Evolutionary conservation across 306 rosid genomes (phyloP).

Genomic region (Sechiopsis laciniata): DNA sequence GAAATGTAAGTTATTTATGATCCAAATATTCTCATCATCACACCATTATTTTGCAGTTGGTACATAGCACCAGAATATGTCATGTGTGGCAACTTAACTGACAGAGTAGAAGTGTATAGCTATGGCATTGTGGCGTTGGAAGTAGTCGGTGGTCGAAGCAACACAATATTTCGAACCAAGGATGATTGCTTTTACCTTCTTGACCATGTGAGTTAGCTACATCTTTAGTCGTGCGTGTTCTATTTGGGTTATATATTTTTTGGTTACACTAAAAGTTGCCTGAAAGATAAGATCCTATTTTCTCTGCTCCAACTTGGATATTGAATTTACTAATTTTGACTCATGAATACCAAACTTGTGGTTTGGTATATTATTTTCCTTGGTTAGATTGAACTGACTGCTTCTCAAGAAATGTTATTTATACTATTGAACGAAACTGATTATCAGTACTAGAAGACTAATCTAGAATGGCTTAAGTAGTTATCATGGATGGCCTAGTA

Average conservation of each 20-base stretch:
- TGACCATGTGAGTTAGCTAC: slow-evolving; percentile 41
- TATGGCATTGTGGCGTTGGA: slow-evolving; percentile 51
- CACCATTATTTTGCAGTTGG: slow-evolving; percentile 27
- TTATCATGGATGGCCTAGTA: no score
- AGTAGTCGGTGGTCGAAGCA: slow-evolving; percentile 48
- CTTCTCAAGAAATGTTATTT: not conserved
- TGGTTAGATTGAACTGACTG: not conserved
- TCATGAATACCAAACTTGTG: not conserved
- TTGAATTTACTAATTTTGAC: no score
- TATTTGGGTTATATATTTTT: not conserved
- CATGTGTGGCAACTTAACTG: slow-evolving; percentile 58
- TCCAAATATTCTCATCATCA: not conserved
- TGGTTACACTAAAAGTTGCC: not conserved
- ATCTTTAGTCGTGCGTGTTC: not conserved
- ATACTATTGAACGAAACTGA: not conserved
- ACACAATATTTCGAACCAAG: slow-evolving; percentile 36
- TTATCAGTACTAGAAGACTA: not conserved
- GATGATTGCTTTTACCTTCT: slow-evolving; percentile 43
- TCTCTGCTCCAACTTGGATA: no score
- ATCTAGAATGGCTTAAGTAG: no score
- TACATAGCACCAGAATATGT: no score
- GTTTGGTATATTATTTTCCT: not conserved
- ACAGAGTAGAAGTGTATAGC: slow-evolving; percentile 74
- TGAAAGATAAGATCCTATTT: not conserved
- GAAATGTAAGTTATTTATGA: not conserved